These are phyloP conservation scores for Dalbergia cultrata DNA, from an alignment of 306 rosid species.

Conservation along the genomic window DNA sequence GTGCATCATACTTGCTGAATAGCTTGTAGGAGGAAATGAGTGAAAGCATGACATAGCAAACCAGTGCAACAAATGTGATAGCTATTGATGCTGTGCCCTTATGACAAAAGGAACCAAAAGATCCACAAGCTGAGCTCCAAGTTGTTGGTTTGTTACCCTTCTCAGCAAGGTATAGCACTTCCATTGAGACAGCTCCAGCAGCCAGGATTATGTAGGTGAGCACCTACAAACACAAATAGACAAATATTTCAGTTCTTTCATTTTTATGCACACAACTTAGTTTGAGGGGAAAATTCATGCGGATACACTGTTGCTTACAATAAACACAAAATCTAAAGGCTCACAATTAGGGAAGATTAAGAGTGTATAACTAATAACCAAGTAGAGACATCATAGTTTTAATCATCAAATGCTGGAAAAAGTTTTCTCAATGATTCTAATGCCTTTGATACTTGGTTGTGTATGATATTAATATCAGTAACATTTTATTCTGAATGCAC, in stretches of 20 bases:
- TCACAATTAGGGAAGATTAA: background rate
- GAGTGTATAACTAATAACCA: no score
- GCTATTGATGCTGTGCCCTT: conserved; percentile 66
- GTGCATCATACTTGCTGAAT: conserved; percentile 79
- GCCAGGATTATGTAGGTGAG: conserved; percentile 75
- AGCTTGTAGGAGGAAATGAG: conserved; percentile 86
- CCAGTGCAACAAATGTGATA: conserved; percentile 63
- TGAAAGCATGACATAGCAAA: conserved; percentile 68
- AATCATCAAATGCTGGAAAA: no score
- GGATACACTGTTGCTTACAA: background rate
- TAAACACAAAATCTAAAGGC: background rate
- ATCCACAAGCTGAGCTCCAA: conserved; percentile 80
- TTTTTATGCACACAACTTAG: background rate
- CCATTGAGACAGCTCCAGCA: conserved; percentile 75
- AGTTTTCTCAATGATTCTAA: background rate
- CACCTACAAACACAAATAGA: conserved; percentile 45
- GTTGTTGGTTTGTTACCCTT: conserved; percentile 60
- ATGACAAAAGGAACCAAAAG: conserved; percentile 72
- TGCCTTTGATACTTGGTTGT: background rate
- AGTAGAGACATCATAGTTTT: no score
- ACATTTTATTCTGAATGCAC: background rate
- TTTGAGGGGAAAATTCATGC: background rate
- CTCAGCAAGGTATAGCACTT: conserved; percentile 74
- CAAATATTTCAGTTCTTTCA: background rate
- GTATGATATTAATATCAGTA: background rate